These are phyloP conservation scores for Pelagomonas calceolata DNA, from an alignment of 108 stramenopile species.

Conservation along the genomic window DNA sequence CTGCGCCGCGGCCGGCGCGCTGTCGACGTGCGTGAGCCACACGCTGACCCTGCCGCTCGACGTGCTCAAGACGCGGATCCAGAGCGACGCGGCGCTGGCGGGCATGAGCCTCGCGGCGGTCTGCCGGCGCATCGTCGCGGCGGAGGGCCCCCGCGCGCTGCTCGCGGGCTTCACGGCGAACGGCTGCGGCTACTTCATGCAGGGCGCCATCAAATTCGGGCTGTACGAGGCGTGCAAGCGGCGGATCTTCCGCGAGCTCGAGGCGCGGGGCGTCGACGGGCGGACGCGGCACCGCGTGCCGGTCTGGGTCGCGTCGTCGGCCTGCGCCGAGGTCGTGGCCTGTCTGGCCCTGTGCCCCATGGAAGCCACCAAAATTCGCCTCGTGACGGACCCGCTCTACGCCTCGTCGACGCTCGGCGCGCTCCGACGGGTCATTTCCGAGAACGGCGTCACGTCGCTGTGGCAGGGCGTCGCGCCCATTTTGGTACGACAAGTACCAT, in stretches of 20 bases:
- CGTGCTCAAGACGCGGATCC: neutral
- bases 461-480: constrained; percentile 45
- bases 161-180: constrained; percentile 34
- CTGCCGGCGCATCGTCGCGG: neutral
- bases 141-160: neutral
- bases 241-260: neutral
- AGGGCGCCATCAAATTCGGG: constrained; percentile 49
- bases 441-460: constrained; percentile 38
- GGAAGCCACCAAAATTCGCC: constrained; percentile 45
- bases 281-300: constrained; percentile 19
- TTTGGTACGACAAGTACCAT: constrained; percentile 46
- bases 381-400: constrained; percentile 40
- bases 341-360: constrained; percentile 46
- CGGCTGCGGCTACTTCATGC: constrained; percentile 43
- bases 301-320: constrained; percentile 39
- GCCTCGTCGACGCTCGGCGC: constrained; percentile 15
- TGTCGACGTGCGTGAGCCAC: neutral
- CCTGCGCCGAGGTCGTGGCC: constrained; percentile 43
- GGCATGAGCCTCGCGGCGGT: neutral
- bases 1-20: no score
- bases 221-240: constrained; percentile 40
- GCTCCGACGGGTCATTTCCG: constrained; percentile 21
- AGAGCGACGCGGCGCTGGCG: neutral
- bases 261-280: no score
- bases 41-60: neutral